Base-by-base conservation (phyloP, 768 basidiomycete species). In the Sporobolomyces phaffii region DNA sequence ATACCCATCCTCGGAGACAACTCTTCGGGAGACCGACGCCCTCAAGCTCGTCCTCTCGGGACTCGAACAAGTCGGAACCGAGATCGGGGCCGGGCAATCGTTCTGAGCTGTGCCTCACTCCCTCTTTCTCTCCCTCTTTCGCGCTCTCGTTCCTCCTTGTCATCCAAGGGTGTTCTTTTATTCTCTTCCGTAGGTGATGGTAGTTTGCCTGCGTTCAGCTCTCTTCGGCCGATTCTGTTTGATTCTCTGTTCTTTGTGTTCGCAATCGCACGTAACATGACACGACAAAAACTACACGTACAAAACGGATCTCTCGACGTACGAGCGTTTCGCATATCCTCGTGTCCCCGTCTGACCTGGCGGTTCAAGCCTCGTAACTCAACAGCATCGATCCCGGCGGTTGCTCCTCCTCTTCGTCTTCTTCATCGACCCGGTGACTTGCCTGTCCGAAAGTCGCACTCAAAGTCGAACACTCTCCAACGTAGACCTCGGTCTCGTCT, bases 41-140 rank as follows among this genome's bases (percentile, higher is more conserved):
- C 48, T 65, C 29, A 36, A 59, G 41, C 28, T 65, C 3, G 52
- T 34, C n/a, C 57, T 65, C 24, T 41, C 49, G 4, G 10, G 41
- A n/a, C 34, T 65, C 17, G 28, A 31, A 7, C 26, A 20, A 1
- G 64, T 65, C 3, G 57, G 64, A 2, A 13, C 20, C 29, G 64
- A 65, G 57, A 65, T 65, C n/a, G 64, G 64, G 6, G 40, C 51
- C 2, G 43, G 51, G 7, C 31, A n/a, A 31, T 36, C 48, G 17
- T 49, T 60, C 48, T 48, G 22, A 49, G n/a, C 11, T n/a, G n/a
- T n/a, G n/a, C n/a, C n/a, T 17, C 38, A 38, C 38, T 22, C 14
- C 8, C 31, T 9, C 33, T 18, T 24, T 34, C 51, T 36, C 10
- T 48, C 44, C 34, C 43, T 58, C 57, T 45, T 36, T 45, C 58